phyloP scores from a whole-genome alignment of 1,284 basidiomycete genomes.

The Xerocomus nothofagi region DNA sequence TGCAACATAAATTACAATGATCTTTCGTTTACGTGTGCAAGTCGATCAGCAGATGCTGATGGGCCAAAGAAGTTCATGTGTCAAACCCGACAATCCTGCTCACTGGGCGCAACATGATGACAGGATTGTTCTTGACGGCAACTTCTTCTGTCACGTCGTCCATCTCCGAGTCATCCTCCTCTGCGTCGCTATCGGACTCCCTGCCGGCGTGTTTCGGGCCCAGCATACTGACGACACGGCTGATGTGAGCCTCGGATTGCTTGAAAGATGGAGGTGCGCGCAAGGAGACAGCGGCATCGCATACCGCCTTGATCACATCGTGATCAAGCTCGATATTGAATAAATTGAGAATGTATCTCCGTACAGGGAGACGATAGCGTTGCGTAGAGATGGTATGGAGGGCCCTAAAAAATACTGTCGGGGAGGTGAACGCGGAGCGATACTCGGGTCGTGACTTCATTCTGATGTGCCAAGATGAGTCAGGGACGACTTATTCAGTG shows the following conservation, averaged over 20 bases:
- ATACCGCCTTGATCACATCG: slow-evolving; percentile 53
- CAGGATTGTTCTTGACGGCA: slow-evolving; percentile 46
- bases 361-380: slow-evolving; percentile 86
- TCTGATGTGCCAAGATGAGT: slow-evolving; percentile 40
- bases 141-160: slow-evolving; percentile 39
- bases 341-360: slow-evolving; percentile 89
- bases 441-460: slow-evolving; percentile 82
- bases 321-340: slow-evolving; percentile 81
- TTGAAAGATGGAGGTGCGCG: slow-evolving; percentile 51
- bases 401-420: slow-evolving; percentile 79
- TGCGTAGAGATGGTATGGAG: slow-evolving; percentile 85
- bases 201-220: slow-evolving; percentile 48
- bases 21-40: background rate
- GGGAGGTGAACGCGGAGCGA: slow-evolving; percentile 74
- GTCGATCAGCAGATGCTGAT: background rate
- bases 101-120: slow-evolving; percentile 58
- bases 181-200: slow-evolving; percentile 60
- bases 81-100: slow-evolving; percentile 63
- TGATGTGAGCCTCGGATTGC: slow-evolving; percentile 45
- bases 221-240: slow-evolving; percentile 58
- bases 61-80: slow-evolving; percentile 14
- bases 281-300: slow-evolving; percentile 49
- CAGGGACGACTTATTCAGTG: background rate
- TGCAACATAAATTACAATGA: slow-evolving; percentile 29
- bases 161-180: slow-evolving; percentile 53